Conservation (phyloP, 108 stramenopile genomes). For the Hondaea fermentalgiana region DNA sequence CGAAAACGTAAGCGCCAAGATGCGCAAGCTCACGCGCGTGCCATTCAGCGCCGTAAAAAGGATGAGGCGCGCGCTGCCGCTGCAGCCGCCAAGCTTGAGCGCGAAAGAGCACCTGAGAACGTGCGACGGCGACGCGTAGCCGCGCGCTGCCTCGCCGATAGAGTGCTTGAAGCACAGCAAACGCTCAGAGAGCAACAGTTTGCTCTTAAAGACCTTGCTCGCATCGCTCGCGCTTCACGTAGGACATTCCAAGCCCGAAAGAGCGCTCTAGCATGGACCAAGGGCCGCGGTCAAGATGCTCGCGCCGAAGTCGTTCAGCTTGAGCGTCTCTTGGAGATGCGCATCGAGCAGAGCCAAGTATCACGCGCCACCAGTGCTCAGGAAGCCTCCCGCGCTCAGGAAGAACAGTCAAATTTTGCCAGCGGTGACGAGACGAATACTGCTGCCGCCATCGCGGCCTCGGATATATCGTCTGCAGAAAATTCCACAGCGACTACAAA, state of each 20-base stretch:
- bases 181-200: background rate
- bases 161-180: background rate
- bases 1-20: background rate
- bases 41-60: background rate
- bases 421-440: too few species aligned
- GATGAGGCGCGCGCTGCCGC: background rate
- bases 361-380: too few species aligned
- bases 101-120: background rate
- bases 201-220: background rate
- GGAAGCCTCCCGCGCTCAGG: too few species aligned
- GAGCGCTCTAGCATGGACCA: too few species aligned
- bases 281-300: too few species aligned
- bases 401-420: too few species aligned
- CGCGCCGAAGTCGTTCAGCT: too few species aligned
- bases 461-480: background rate
- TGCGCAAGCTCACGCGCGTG: background rate
- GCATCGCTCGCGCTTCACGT: background rate
- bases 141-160: background rate
- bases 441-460: background rate
- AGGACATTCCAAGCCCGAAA: background rate
- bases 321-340: too few species aligned
- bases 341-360: too few species aligned
- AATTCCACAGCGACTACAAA: background rate
- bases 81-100: background rate
- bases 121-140: background rate